A percentile compares a stretch with the other conserved stretches of the same genome.
phyloP scores from a whole-genome alignment of 139 green algal genomes.

The Astrephomene gubernaculifera region DNA sequence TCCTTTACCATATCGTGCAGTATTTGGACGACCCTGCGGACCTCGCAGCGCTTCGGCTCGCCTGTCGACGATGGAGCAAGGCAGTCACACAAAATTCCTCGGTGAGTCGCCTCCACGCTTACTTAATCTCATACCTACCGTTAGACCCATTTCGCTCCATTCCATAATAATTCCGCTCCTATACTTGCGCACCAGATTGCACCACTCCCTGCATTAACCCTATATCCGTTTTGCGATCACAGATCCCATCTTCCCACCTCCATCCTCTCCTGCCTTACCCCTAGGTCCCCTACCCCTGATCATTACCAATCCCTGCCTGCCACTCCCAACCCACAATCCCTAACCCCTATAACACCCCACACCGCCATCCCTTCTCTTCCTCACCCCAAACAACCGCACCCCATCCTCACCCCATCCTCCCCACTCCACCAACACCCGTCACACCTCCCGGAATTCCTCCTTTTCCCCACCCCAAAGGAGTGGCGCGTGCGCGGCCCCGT shows the following conservation, averaged over 20 bases:
- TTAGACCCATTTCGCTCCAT: no score
- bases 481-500: constrained; percentile 31
- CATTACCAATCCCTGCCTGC: background rate
- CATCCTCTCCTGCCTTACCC: no score
- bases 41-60: background rate
- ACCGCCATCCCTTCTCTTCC: background rate
- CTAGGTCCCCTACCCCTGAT: no score
- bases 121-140: no score
- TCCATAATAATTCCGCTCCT: no score
- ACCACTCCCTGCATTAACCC: no score
- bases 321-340: background rate
- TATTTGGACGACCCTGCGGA: background rate
- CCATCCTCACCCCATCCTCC: background rate
- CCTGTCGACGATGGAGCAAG: constrained; percentile 14
- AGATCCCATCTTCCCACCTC: no score
- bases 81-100: background rate
- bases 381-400: background rate
- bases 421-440: no score
- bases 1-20: background rate
- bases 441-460: no score
- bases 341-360: background rate
- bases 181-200: no score
- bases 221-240: no score
- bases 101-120: background rate
- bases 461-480: background rate